These are phyloP conservation scores for Camptophora hylomeconis DNA, from an alignment of 2,329 filamentous ascomycete species.

Conservation along the genomic window DNA sequence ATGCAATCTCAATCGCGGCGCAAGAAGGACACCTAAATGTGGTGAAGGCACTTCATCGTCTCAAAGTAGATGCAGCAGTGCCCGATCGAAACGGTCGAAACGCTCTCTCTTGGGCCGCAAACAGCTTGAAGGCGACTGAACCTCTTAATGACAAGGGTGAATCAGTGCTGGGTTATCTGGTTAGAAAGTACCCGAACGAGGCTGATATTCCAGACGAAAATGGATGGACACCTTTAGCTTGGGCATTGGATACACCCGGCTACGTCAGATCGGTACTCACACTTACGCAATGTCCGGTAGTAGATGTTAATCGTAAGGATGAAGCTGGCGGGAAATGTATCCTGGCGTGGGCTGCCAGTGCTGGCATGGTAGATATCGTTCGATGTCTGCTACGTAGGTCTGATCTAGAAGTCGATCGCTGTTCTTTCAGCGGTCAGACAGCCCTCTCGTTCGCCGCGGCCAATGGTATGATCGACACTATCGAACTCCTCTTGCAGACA, in stretches of 20 bases:
- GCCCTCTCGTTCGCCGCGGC: constrained; percentile 7
- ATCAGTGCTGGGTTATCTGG: constrained; percentile 5
- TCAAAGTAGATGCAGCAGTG: constrained; percentile 2
- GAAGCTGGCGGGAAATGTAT: constrained; percentile 5
- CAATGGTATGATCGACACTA: constrained; percentile 5
- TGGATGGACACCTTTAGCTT: constrained; percentile 9
- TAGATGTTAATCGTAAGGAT: constrained; percentile 6
- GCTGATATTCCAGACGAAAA: constrained; percentile 5
- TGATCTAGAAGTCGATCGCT: constrained; percentile 4
- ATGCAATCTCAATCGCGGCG: constrained; percentile 7
- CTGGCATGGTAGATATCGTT: constrained; percentile 6
- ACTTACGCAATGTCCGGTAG: constrained; percentile 5
- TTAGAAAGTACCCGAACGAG: constrained; percentile 4
- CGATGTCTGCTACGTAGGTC: constrained; percentile 5
- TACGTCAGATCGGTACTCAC: constrained; percentile 5
- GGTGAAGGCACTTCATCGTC: constrained; percentile 3
- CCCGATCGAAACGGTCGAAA: constrained; percentile 7
- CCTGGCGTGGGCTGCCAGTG: constrained; percentile 6
- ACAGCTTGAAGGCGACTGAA: constrained; percentile 4
- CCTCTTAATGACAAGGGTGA: constrained; percentile 3
- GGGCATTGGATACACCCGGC: constrained; percentile 8
- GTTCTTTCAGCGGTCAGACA: too few species aligned
- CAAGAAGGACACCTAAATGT: constrained; percentile 2
- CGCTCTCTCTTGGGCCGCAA: constrained; percentile 7
- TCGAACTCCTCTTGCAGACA: constrained; percentile 8